These are phyloP conservation scores for Phytophthora megakarya DNA, from an alignment of 352 stramenopile genomes.

Conservation along the genomic window DNA sequence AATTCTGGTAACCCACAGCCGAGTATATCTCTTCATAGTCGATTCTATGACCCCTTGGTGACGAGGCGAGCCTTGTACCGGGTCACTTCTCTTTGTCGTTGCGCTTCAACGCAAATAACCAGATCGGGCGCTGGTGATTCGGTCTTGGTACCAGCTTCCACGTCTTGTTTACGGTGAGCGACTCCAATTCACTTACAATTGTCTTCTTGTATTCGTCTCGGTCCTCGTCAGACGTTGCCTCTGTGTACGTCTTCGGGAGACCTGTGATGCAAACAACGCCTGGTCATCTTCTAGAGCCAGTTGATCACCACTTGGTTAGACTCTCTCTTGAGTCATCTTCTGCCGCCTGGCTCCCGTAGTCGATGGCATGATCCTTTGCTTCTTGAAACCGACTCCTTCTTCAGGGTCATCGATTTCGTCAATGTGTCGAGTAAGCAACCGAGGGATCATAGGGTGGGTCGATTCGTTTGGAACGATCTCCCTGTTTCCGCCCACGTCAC, in stretches of 20 bases:
- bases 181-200: conserved; percentile 14
- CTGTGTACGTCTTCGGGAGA: conserved; percentile 5
- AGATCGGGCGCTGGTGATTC: conserved; percentile 10
- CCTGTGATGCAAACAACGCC: neutral
- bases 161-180: conserved; percentile 15
- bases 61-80: neutral
- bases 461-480: neutral
- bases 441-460: conserved; percentile 7
- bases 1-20: conserved; percentile 2
- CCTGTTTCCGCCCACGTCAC: neutral
- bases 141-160: conserved; percentile 16
- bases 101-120: conserved; percentile 6
- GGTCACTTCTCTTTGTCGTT: neutral
- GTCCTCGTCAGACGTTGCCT: conserved; percentile 3
- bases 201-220: conserved; percentile 12
- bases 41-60: neutral
- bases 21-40: conserved; percentile 13
- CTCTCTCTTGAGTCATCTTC: conserved; percentile 3
- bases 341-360: conserved; percentile 10
- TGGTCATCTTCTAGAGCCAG: conserved; percentile 6
- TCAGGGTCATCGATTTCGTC: conserved; percentile 6
- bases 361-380: neutral
- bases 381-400: conserved; percentile 1
- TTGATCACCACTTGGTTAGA: neutral
- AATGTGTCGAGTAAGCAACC: conserved; percentile 10